Percentiles rank a stretch among this genome's conserved stretches.
phyloP scores from a whole-genome alignment of 1,284 basidiomycete species.

The Earliella scabrosa region DNA sequence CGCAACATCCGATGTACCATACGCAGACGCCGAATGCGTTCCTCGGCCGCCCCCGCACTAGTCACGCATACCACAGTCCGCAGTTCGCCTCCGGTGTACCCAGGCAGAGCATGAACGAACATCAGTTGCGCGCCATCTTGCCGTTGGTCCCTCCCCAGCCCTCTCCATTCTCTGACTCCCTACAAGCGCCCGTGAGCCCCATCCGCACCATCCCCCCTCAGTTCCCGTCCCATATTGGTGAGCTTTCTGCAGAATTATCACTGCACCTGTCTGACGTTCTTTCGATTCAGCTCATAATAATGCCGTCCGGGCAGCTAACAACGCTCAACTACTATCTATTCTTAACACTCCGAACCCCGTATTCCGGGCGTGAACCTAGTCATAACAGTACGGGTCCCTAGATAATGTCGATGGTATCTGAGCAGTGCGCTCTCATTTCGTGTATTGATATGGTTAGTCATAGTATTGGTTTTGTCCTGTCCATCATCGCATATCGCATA shows the following conservation, averaged over 20 bases:
- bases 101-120: conserved; percentile 56
- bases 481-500: conserved; percentile 22
- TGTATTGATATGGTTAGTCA: conserved; percentile 28
- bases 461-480: conserved; percentile 28
- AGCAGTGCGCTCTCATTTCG: conserved; percentile 23
- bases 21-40: conserved; percentile 44
- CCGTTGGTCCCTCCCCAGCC: conserved; percentile 23
- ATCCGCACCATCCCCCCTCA: conserved; percentile 8
- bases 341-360: conserved; percentile 35
- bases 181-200: conserved; percentile 12
- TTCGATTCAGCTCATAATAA: conserved; percentile 23
- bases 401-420: conserved; percentile 31
- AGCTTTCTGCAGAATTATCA: neutral
- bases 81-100: conserved; percentile 35
- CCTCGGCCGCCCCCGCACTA: conserved; percentile 63
- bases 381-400: conserved; percentile 29
- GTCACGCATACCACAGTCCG: conserved; percentile 53
- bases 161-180: conserved; percentile 1
- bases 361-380: conserved; percentile 26
- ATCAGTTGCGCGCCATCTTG: conserved; percentile 49
- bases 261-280: neutral
- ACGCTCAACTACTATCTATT: conserved; percentile 40
- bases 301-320: conserved; percentile 24
- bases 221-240: conserved; percentile 21
- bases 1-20: conserved; percentile 6